These are phyloP conservation scores for Lactifluus piperatus DNA, from an alignment of 768 basidiomycete genomes.

Conservation along the genomic window DNA sequence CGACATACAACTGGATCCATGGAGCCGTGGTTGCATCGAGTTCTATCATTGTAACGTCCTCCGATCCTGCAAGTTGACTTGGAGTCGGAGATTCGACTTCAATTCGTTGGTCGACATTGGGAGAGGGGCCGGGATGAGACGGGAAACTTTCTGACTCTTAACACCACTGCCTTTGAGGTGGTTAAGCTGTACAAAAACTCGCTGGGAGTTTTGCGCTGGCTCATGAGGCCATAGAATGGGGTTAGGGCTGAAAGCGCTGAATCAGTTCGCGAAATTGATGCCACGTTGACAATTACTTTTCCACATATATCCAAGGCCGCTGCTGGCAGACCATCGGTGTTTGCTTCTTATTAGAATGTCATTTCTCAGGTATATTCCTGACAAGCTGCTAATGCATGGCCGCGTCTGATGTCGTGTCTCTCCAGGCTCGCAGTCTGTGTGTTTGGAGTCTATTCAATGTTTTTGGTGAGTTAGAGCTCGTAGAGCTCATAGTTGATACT, in stretches of 20 bases:
- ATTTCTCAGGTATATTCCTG: constrained; percentile 5
- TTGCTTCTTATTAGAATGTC: constrained; percentile 6
- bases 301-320: background rate
- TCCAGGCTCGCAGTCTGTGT: constrained; percentile 18
- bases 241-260: constrained; percentile 8
- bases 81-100: no score
- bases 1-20: no score
- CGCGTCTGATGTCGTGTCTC: background rate
- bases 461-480: constrained; percentile 13
- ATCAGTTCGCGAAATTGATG: background rate
- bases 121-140: no score
- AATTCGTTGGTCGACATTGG: no score
- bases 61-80: no score
- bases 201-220: no score
- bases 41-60: no score
- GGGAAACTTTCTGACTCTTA: no score
- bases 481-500: background rate
- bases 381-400: background rate
- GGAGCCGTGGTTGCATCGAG: no score
- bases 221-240: background rate
- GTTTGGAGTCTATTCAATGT: constrained; percentile 20
- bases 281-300: constrained; percentile 1
- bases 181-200: no score
- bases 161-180: no score
- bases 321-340: background rate